These are phyloP conservation scores for Pseudogymnoascus sp. DNA, from an alignment of 2,329 filamentous ascomycete genomes.

Conservation along the genomic window DNA sequence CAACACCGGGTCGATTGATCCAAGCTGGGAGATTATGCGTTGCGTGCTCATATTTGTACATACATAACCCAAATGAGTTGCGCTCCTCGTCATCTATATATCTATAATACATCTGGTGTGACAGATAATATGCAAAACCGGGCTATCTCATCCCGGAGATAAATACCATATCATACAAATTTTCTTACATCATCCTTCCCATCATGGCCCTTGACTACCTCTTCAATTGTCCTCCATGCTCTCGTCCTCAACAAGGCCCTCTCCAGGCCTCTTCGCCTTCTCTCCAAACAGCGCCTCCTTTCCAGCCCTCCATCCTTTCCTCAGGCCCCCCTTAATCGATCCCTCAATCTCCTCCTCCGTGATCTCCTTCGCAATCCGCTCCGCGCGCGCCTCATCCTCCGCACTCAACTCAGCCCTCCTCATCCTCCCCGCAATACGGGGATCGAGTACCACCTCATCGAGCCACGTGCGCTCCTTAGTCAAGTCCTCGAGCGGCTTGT, in stretches of 20 bases:
- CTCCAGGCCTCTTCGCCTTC: conserved; percentile 16
- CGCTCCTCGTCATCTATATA: conserved; percentile 3
- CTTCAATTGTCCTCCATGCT: neutral
- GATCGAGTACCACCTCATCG: conserved; percentile 66
- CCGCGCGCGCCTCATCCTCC: conserved; percentile 63
- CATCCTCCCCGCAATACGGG: conserved; percentile 72
- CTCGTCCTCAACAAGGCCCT: conserved; percentile 8
- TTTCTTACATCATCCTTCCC: neutral
- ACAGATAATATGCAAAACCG: conserved; percentile 5
- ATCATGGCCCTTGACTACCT: neutral
- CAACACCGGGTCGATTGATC: neutral
- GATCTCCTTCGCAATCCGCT: conserved; percentile 45
- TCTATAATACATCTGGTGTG: conserved; percentile 5
- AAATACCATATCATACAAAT: conserved; percentile 6
- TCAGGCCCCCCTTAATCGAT: conserved; percentile 55
- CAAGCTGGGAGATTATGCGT: neutral
- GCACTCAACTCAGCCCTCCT: conserved; percentile 62
- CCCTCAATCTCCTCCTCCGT: conserved; percentile 64
- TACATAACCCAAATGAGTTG: conserved; percentile 1
- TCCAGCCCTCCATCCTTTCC: conserved; percentile 37
- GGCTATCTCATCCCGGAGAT: neutral
- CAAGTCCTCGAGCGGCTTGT: conserved; percentile 46
- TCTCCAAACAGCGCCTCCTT: conserved; percentile 17
- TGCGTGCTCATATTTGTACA: conserved; percentile 8
- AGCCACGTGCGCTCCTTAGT: conserved; percentile 68